A percentile compares a stretch with the other conserved stretches of the same genome.
These are phyloP conservation scores for Entophlyctis helioformis DNA, from an alignment of 192 early-diverging fungal genomes.

Conservation along the genomic window DNA sequence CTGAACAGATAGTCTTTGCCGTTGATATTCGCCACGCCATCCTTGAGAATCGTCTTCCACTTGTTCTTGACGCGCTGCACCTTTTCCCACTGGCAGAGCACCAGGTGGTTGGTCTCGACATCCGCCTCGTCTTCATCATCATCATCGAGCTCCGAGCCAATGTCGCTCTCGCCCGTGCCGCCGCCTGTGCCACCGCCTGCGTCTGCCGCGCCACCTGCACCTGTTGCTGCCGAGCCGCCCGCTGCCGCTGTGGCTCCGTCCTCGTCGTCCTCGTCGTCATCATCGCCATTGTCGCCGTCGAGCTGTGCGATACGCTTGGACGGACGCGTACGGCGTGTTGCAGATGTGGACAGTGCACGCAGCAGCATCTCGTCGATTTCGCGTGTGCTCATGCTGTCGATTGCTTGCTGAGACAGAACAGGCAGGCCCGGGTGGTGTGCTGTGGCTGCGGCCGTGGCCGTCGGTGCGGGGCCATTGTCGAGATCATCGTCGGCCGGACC, in stretches of 20 bases:
- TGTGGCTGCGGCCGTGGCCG: too few species aligned
- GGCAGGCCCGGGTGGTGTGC: too few species aligned
- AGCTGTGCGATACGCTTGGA: too few species aligned
- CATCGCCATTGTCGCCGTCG: slow-evolving; percentile 6
- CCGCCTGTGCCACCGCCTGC: slow-evolving; percentile 1
- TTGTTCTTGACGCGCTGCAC: slow-evolving; percentile 93
- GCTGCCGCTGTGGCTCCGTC: slow-evolving; percentile 9
- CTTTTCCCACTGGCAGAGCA: slow-evolving; percentile 43
- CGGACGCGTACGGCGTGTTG: too few species aligned
- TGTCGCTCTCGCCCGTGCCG: slow-evolving; percentile 25
- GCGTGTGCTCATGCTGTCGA: too few species aligned
- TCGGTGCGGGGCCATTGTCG: too few species aligned
- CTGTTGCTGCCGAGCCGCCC: background rate
- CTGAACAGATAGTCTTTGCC: slow-evolving; percentile 93
- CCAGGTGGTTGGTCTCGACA: slow-evolving; percentile 12
- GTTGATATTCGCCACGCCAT: slow-evolving; percentile 92
- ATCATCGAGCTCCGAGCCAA: slow-evolving; percentile 41
- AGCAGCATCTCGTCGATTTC: background rate
- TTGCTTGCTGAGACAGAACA: too few species aligned
- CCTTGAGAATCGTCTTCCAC: slow-evolving; percentile 96
- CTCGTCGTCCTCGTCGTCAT: slow-evolving; percentile 35
- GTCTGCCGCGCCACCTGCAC: background rate
- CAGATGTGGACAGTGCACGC: background rate
- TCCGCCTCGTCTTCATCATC: slow-evolving; percentile 28
- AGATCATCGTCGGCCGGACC: too few species aligned